Conservation (phyloP, 345 rosid genomes). For the Arabis alpina region DNA sequence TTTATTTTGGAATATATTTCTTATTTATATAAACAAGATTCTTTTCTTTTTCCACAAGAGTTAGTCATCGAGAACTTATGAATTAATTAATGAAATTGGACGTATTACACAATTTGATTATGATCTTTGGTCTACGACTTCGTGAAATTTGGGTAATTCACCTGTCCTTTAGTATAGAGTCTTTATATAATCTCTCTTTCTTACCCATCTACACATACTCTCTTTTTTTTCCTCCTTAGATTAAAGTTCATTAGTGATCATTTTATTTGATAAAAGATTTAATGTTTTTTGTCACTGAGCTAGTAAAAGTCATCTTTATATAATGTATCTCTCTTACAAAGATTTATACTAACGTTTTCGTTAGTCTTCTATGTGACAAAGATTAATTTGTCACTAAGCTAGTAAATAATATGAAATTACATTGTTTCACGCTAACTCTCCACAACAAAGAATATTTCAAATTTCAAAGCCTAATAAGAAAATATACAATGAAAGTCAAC, state of each 20-base stretch:
- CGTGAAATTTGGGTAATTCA: slow-evolving; percentile 18
- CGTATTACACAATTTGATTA: slow-evolving; percentile 30
- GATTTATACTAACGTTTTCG: neutral
- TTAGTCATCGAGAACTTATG: slow-evolving; percentile 24
- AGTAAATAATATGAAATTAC: slow-evolving; percentile 12
- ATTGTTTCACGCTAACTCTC: slow-evolving; percentile 13
- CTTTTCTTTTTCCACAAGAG: slow-evolving; percentile 35
- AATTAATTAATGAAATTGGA: slow-evolving; percentile 30
- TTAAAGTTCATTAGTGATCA: slow-evolving; percentile 1
- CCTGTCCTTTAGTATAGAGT: slow-evolving; percentile 7
- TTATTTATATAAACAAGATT: slow-evolving; percentile 14
- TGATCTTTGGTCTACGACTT: slow-evolving; percentile 18
- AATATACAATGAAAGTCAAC: slow-evolving; percentile 1
- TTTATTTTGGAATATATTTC: neutral
- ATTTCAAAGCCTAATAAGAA: slow-evolving; percentile 6
- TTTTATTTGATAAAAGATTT: slow-evolving; percentile 16
- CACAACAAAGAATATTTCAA: neutral
- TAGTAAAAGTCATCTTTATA: slow-evolving; percentile 36
- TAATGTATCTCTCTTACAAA: slow-evolving; percentile 20
- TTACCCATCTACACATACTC: slow-evolving; percentile 10
- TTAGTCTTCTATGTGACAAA: slow-evolving; percentile 9
- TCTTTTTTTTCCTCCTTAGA: neutral
- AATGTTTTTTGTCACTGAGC: slow-evolving; percentile 29
- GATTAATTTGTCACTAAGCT: slow-evolving; percentile 20
- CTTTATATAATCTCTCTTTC: slow-evolving; percentile 27